Percentiles rank a stretch among this genome's conserved stretches.
Conservation (phyloP, 2,329 filamentous ascomycete genomes). For the Paecilomyces sp. region DNA sequence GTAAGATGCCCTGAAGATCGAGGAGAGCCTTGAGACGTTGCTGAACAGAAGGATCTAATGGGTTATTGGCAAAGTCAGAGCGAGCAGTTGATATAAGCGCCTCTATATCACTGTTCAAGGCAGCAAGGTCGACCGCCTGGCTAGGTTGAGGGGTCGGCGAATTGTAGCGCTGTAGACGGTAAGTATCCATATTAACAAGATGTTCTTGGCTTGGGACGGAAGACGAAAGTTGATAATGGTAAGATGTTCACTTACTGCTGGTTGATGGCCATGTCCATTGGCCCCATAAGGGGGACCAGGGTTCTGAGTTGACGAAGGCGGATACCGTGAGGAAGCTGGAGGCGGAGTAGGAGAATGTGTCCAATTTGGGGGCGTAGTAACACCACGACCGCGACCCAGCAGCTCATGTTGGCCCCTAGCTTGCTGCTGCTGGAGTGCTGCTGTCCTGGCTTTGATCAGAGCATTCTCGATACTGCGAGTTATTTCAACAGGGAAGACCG, state of each 20-base stretch:
- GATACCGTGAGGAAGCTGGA: conserved; percentile 36
- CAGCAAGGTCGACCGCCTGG: conserved; percentile 52
- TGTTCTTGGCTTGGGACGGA: conserved; percentile 7
- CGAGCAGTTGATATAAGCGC: conserved; percentile 67
- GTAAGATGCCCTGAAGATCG: conserved; percentile 74
- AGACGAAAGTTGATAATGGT: not conserved
- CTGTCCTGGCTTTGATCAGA: conserved; percentile 70
- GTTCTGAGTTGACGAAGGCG: conserved; percentile 19
- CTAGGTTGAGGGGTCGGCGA: conserved; percentile 17
- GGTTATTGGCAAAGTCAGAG: conserved; percentile 66
- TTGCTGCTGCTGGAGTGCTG: conserved; percentile 43
- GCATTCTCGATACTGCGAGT: conserved; percentile 91
- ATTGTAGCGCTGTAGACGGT: conserved; percentile 17
- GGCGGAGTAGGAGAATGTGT: conserved; percentile 71
- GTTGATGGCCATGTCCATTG: conserved; percentile 23
- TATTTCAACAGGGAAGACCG: conserved; percentile 81
- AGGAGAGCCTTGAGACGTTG: conserved; percentile 76
- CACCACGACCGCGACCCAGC: conserved; percentile 44
- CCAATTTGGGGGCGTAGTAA: conserved; percentile 53
- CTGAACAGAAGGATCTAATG: conserved; percentile 67
- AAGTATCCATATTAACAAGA: conserved; percentile 12
- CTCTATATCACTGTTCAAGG: conserved; percentile 76
- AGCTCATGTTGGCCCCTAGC: conserved; percentile 50
- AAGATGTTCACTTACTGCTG: conserved; percentile 11
- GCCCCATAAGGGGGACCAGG: conserved; percentile 21